Evolutionary conservation across 768 basidiomycete species (phyloP), one percentile per base, ranked within the genome.

Genomic region (Suillus brevipes): DNA sequence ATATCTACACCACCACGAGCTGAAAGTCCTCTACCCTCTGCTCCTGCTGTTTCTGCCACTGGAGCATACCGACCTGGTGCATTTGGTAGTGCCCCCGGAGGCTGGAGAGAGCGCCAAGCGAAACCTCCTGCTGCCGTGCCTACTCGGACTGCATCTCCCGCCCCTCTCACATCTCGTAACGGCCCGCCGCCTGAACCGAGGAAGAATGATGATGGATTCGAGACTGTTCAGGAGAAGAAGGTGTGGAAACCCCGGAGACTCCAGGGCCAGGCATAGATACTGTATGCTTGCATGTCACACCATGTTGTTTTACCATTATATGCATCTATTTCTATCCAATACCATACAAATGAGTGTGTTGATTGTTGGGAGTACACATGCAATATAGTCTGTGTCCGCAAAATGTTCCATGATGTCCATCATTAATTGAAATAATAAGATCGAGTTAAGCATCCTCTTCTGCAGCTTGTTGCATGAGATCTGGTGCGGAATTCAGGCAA

Each of bases 171-270:
- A 5, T 12, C 57, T 52, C 38, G 49, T 56, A 52, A 63, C 5
- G 66, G 68, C 6, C 60, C 71, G 6, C 53, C 69, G 3, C 81
- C 84, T 61, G 83, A 84, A 60, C 59, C 73, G 6, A 78, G 78
- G 68, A 84, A 80, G 70, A 88, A 90, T 49, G 81, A 86, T 4
- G 91, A 92, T 70, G 90, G 91, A 4, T 92, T 92, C 82, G 86
- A 88, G 76, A 81, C 86, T 31, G 87, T 89, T 7, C 6, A 75
- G 2, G 67, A 68, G 40, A 75, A 70, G 63, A 66, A 60, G n/a
- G 68, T 70, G 43, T 77, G 75, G 75, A 61, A 64, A 47, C 9
- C 73, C 1, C 67, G 14, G 56, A 72, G 66, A 31, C 1, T 73
- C 7, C 75, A 66, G 52, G 64, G 45, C 38, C 63, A 63, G 52